phyloP scores from a whole-genome alignment of 139 green algal species.

The Chlorella vulgaris region DNA sequence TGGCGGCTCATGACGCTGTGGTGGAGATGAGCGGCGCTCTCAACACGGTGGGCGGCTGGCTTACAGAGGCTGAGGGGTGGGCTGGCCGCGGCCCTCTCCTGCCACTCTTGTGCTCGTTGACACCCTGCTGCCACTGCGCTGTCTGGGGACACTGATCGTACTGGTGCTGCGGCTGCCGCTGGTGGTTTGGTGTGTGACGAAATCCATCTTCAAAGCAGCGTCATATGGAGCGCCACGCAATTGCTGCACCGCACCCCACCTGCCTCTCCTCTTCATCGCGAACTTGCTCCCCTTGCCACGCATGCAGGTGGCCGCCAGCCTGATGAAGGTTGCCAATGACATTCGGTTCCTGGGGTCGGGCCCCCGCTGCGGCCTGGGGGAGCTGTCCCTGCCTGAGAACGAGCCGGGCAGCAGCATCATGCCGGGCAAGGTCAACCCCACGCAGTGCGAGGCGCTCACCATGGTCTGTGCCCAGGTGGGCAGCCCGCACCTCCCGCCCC shows the following conservation, averaged over 20 bases:
- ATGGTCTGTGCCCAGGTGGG: constrained; percentile 91
- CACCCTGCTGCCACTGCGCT: no score
- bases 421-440: constrained; percentile 99
- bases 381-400: constrained; percentile 95
- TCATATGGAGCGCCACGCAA: no score
- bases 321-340: constrained; percentile 97
- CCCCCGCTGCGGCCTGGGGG: constrained; percentile 90
- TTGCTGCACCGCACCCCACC: not conserved
- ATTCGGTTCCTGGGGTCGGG: constrained; percentile 75
- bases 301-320: constrained; percentile 64
- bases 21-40: constrained; percentile 85
- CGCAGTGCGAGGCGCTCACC: constrained; percentile 95
- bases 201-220: no score
- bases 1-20: constrained; percentile 94
- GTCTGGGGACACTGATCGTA: no score
- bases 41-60: constrained; percentile 73
- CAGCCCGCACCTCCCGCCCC: no score
- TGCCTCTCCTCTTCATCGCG: not conserved
- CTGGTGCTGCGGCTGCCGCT: no score
- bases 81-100: not conserved
- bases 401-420: constrained; percentile 97
- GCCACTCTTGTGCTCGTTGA: no score
- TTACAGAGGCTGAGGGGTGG: not conserved
- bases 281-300: not conserved
- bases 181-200: no score